phyloP scores from a whole-genome alignment of 352 stramenopile species.

The Globisporangium cystogenes region DNA sequence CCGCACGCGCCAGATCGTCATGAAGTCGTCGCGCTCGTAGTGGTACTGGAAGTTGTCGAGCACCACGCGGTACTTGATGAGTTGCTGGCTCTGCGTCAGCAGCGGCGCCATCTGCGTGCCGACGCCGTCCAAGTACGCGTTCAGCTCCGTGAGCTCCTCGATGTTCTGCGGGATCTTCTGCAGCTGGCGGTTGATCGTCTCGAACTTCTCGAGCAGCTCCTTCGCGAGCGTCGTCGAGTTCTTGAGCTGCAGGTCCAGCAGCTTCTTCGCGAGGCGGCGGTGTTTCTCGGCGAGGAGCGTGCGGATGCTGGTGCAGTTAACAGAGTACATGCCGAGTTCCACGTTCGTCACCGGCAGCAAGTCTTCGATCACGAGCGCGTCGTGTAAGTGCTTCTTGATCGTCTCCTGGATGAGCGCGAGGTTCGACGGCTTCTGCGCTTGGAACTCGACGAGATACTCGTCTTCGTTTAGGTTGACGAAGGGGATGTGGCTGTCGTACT shows the following conservation, averaged over 20 bases:
- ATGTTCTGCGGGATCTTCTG: conserved; percentile 89
- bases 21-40: conserved; percentile 87
- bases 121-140: conserved; percentile 76
- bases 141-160: conserved; percentile 89
- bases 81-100: conserved; percentile 63
- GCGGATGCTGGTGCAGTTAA: conserved; percentile 67
- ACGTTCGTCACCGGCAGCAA: conserved; percentile 53
- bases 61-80: conserved; percentile 75
- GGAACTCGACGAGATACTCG: conserved; percentile 69
- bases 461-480: conserved; percentile 92
- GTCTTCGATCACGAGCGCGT: conserved; percentile 51
- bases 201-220: conserved; percentile 76
- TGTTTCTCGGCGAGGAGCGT: conserved; percentile 77
- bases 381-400: conserved; percentile 75
- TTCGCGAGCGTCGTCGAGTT: conserved; percentile 73
- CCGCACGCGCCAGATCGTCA: conserved; percentile 86
- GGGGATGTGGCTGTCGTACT: conserved; percentile 79
- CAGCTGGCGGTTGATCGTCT: conserved; percentile 79
- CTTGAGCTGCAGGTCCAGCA: conserved; percentile 68
- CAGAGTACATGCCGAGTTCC: conserved; percentile 79
- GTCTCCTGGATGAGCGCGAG: conserved; percentile 59
- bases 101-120: conserved; percentile 52
- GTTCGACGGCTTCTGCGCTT: conserved; percentile 69
- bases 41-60: conserved; percentile 82
- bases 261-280: conserved; percentile 58